Evolutionary conservation across 345 rosid genomes (phyloP), one percentile per base, ranked within the genome.

Genomic region (Gossypium thurberi): DNA sequence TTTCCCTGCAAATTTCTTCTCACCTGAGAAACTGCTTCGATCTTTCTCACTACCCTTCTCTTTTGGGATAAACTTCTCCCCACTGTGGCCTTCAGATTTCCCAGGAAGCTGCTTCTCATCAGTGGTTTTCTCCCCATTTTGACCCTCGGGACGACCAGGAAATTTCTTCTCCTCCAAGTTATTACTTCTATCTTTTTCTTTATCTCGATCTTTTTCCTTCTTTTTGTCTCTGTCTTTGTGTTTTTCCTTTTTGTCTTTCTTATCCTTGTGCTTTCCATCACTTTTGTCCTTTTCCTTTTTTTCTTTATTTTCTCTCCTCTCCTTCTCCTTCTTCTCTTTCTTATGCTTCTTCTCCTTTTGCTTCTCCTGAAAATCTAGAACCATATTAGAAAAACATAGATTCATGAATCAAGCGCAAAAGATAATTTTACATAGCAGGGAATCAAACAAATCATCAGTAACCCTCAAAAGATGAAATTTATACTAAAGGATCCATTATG

Each of bases 271-370:
- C 76, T 83, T 87, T 74, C 77, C 88, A 74, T 85, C 86, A 68
- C 76, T 78, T 75, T 76, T 82, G 48, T 85, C 87, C 70, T 82
- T 84, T 57, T 79, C 91, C 69, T 46, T 82, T 71, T 75, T 85
- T 26, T 82, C 88, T 82, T 82, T 87, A 52, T 81, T 81, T 70
- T 83, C 86, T 74, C 77, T 74, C 82, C 85, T 84, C 70, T 83
- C 83, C 59, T 55, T 85, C 51, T 84, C 83, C 68, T 84, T 78
- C 79, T 84, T 85, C 63, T 87, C 88, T 75, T 85, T 83, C 70
- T 84, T 85, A 63, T 71, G 84, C 80, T 81, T 85, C 79, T 78
- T 87, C 79, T 85, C 91, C 74, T 73, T 82, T 61, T 81, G 75
- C 78, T 84, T 85, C 79, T 81, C 91, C 89, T 87, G 84, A 37